Evolutionary conservation across 352 stramenopile genomes (phyloP).

Genomic region (Plasmopara muralis): DNA sequence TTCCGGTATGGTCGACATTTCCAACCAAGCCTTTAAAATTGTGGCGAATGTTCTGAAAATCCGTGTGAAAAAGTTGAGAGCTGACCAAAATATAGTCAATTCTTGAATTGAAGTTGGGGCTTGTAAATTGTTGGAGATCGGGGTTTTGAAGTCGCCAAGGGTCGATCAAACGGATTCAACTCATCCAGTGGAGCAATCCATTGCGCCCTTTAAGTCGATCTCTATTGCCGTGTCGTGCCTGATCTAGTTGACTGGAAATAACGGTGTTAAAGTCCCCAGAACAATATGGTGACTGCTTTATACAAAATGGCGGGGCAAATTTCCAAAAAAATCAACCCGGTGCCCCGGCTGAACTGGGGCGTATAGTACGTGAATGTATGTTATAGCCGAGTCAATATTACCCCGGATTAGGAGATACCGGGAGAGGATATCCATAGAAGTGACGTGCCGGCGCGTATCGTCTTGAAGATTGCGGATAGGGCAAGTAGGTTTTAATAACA

Average conservation of each 20-base stretch:
- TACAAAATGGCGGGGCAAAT: background rate
- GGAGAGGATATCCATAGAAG: background rate
- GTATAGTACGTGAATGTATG: background rate
- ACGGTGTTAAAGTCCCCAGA: too few relatives aligned
- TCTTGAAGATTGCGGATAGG: background rate
- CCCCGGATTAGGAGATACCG: background rate
- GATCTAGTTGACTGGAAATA: background rate
- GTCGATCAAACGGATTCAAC: background rate
- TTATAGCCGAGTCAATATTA: background rate
- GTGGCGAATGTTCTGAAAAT: background rate
- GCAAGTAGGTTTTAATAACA: background rate
- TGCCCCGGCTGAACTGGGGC: background rate
- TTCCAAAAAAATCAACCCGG: background rate
- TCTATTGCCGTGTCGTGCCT: background rate
- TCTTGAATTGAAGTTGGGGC: background rate
- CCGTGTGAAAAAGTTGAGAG: background rate
- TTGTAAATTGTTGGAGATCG: background rate
- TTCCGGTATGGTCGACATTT: background rate
- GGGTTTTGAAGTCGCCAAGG: background rate
- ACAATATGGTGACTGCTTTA: background rate
- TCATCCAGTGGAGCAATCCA: background rate
- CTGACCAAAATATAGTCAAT: constrained; percentile 1
- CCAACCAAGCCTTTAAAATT: too few relatives aligned
- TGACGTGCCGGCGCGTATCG: background rate
- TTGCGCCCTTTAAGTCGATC: background rate